These are phyloP conservation scores for Trypanosoma brucei DNA, from an alignment of 208 protist species.

Conservation along the genomic window DNA sequence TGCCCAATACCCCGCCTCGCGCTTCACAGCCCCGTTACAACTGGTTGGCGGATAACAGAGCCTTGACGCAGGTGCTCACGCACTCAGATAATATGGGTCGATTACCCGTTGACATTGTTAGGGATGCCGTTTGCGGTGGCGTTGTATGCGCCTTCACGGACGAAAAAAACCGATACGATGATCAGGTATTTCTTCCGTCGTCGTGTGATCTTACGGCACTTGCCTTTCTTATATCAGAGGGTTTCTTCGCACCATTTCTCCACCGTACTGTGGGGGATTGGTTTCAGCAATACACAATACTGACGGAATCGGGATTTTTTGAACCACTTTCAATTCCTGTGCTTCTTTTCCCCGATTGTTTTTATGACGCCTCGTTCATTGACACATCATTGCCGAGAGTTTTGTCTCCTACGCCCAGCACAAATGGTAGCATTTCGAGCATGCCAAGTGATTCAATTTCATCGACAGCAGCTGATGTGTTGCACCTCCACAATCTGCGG, in stretches of 20 bases:
- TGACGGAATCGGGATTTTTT: constrained; percentile 38
- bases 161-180: constrained; percentile 13
- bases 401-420: background rate
- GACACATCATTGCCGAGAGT: constrained; percentile 9
- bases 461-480: constrained; percentile 16
- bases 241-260: constrained; percentile 60
- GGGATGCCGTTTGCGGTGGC: constrained; percentile 51
- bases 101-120: constrained; percentile 43
- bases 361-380: constrained; percentile 21
- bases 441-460: constrained; percentile 1
- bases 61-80: constrained; percentile 60
- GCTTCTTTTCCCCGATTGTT: constrained; percentile 76
- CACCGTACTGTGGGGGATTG: constrained; percentile 33
- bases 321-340: constrained; percentile 51
- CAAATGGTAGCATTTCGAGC: background rate
- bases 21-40: background rate
- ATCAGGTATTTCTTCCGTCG: constrained; percentile 46
- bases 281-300: constrained; percentile 7
- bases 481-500: constrained; percentile 30
- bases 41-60: constrained; percentile 51
- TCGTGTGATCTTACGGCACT: constrained; percentile 44
- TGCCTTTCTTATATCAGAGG: constrained; percentile 38
- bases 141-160: constrained; percentile 48
- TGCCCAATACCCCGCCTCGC: background rate
- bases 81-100: constrained; percentile 34